These are phyloP conservation scores for Fraxinus baroniana DNA, from an alignment of 305 asterid genomes.

Conservation along the genomic window DNA sequence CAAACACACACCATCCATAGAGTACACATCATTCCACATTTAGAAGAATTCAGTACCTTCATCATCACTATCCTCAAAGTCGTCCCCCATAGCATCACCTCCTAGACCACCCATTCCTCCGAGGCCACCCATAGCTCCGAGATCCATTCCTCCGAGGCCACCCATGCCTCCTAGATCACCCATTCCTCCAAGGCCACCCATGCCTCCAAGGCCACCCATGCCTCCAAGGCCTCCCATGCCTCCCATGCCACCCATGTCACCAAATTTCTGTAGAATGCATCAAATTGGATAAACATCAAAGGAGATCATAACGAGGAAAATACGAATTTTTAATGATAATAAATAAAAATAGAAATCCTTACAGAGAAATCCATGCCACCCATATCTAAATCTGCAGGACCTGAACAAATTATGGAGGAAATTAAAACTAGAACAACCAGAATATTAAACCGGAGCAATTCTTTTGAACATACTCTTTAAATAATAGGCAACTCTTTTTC, in stretches of 20 bases:
- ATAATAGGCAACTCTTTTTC: not conserved
- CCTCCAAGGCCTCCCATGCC: constrained; percentile 46
- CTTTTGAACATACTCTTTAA: too few species aligned
- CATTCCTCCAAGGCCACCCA: not conserved
- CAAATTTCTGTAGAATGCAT: constrained; percentile 52
- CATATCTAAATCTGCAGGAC: constrained; percentile 62
- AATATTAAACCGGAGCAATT: too few species aligned
- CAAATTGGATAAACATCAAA: constrained; percentile 12
- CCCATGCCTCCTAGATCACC: not conserved
- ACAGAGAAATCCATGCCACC: constrained; percentile 95
- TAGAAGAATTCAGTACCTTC: constrained; percentile 41
- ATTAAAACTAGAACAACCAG: not conserved
- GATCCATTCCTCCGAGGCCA: not conserved
- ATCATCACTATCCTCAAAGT: constrained; percentile 1
- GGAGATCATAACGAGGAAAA: not conserved
- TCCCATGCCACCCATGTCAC: constrained; percentile 62
- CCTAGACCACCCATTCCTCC: constrained; percentile 6
- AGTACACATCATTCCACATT: not conserved
- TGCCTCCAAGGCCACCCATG: constrained; percentile 39
- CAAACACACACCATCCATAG: not conserved
- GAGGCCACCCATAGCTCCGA: not conserved
- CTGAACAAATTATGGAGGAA: constrained; percentile 30
- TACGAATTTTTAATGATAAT: not conserved
- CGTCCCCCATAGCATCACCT: constrained; percentile 7
- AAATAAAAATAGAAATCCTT: constrained; percentile 17